A percentile compares a stretch with the other conserved stretches of the same genome.
Evolutionary conservation across 2,329 filamentous ascomycete species (phyloP).

Genomic region (Colletotrichum cuscutae): DNA sequence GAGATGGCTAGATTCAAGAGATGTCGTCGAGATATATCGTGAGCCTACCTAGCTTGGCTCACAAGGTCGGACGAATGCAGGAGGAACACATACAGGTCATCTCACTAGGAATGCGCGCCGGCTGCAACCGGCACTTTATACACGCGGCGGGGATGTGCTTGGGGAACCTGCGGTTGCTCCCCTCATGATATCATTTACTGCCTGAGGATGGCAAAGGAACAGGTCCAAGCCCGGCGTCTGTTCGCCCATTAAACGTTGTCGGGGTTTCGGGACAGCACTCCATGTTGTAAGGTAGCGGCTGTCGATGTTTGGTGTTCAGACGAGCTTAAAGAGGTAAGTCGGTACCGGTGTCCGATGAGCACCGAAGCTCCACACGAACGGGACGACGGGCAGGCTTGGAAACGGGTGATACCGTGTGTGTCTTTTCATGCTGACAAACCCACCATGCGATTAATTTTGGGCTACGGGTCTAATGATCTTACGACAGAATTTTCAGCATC

Average conservation of each 20-base stretch:
- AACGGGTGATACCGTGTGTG: background rate
- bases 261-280: background rate
- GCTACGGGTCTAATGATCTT: background rate
- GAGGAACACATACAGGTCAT: background rate
- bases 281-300: background rate
- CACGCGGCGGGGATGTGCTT: background rate
- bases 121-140: background rate
- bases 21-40: background rate
- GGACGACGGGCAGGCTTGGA: too few species aligned
- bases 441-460: background rate
- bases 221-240: background rate
- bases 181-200: background rate
- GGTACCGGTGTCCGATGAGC: background rate
- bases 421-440: background rate
- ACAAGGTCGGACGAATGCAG: background rate
- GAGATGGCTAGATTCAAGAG: background rate
- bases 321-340: background rate
- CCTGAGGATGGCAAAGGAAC: background rate
- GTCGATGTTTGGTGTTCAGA: background rate
- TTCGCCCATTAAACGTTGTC: background rate
- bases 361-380: background rate
- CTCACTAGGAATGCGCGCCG: background rate
- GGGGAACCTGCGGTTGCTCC: conserved; percentile 6
- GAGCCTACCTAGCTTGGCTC: background rate
- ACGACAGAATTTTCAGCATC: background rate